A percentile compares a stretch with the other conserved stretches of the same genome.
Conservation (phyloP, 1,139 yeast genomes). For the Wickerhamiella infanticola region DNA sequence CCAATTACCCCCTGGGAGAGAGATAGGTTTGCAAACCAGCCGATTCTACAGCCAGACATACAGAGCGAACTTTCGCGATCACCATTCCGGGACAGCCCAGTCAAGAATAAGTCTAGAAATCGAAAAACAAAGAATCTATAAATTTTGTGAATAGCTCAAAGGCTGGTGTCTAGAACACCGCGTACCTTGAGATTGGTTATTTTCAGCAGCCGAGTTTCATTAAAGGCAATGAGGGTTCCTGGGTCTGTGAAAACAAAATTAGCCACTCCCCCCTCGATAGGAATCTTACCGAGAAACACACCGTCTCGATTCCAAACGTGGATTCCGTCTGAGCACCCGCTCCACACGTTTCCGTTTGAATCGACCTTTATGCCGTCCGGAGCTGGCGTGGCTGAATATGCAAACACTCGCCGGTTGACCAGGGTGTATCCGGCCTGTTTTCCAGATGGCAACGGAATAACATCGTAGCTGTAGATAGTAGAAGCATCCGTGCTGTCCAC, state of each 20-base stretch:
- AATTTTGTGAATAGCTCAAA: background rate
- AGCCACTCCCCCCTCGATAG: constrained; percentile 17
- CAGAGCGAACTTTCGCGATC: background rate
- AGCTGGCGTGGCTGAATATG: constrained; percentile 17
- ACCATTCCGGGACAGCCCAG: background rate
- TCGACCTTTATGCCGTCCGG: constrained; percentile 22
- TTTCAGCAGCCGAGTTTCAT: constrained; percentile 13
- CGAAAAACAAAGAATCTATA: background rate
- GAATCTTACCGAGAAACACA: constrained; percentile 17
- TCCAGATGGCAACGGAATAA: constrained; percentile 9
- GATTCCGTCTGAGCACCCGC: constrained; percentile 20
- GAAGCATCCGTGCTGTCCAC: constrained; percentile 8
- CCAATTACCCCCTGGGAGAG: constrained; percentile 5
- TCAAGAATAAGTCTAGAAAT: background rate
- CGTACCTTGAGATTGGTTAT: background rate
- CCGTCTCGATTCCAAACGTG: constrained; percentile 21
- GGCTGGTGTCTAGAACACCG: constrained; percentile 1
- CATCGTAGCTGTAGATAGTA: constrained; percentile 17
- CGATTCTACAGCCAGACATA: background rate
- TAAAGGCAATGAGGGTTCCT: constrained; percentile 14
- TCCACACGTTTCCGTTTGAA: constrained; percentile 18
- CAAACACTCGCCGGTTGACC: constrained; percentile 17
- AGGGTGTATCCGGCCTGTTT: constrained; percentile 6
- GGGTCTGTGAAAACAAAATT: constrained; percentile 18
- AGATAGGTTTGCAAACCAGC: constrained; percentile 1